Evolutionary conservation across 2,329 filamentous ascomycete genomes (phyloP), one percentile per base, ranked within the genome.

Genomic region (Dactylonectria estremocensis): DNA sequence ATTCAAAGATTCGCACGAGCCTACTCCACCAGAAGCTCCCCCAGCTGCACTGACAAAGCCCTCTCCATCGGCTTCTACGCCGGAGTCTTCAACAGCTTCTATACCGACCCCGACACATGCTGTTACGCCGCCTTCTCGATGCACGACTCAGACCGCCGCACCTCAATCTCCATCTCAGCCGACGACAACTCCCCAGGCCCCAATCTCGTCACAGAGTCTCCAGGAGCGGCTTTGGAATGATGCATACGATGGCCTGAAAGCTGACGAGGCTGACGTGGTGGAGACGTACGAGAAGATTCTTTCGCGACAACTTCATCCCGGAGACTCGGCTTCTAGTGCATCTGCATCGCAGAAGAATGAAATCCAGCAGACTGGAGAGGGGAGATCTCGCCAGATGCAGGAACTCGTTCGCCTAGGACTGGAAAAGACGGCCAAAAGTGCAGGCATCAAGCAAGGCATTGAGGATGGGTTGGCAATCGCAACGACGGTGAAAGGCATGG

Each of bases 211-310:
- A n/a, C 16, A 53, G 31, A 53, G 28, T 8, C 31, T 53, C 2
- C 50, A 53, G 3, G 50, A 53, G 7, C n/a, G 31, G 3, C 50
- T 68, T 4, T 68, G 66, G 66, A 68, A 68, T 11, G 10, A 58
- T 9, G 66, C 66, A 18, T 68, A 68, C 13, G 63, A 68, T 18
- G 49, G 43, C 4, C 50, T n/a, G 14, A 57, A 53, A 46, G 18
- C 43, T 9, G 45, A 58, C 4, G 57, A 68, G 33, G 35, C 46
- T 3, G 1, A 31, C 3, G 10, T 69, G 3, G 63, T 69, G 1
- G 67, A 67, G 16, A 58, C 35, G 2, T 69, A 71, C 10, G 67
- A 71, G 56, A 69, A 64, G 20, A 69, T 70, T 13, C 61, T 69
- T 1, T 69, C 50, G 0, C 28, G 0, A 0, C 49, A 57, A 18